These are phyloP conservation scores for Eremomyces bilateralis DNA, from an alignment of 495 filamentous ascomycete genomes.

Conservation along the genomic window DNA sequence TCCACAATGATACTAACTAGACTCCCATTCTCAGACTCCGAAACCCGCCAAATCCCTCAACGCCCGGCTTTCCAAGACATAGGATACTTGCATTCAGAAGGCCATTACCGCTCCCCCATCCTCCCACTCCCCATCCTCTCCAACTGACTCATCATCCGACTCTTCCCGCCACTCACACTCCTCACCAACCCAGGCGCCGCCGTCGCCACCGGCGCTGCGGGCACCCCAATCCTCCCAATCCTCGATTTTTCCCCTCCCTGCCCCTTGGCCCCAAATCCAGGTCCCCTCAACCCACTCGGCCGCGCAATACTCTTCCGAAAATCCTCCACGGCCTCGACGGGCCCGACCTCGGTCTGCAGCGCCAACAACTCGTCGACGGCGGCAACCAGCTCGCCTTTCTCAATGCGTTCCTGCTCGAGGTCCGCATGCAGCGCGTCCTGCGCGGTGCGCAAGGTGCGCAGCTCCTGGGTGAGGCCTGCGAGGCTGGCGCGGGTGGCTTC, in stretches of 20 bases:
- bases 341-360: conserved; percentile 19
- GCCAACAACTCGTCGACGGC: conserved; percentile 76
- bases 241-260: conserved; percentile 17
- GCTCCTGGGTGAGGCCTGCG: conserved; percentile 44
- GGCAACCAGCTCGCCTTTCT: conserved; percentile 86
- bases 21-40: too few relatives aligned
- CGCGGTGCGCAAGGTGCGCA: conserved; percentile 40
- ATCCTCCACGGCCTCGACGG: conserved; percentile 14
- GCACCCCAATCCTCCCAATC: conserved; percentile 18
- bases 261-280: conserved; percentile 6
- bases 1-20: too few relatives aligned
- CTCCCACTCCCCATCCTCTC: conserved; percentile 14
- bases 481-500: conserved; percentile 35
- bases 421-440: conserved; percentile 40
- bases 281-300: conserved; percentile 16
- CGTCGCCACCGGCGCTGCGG: conserved; percentile 8
- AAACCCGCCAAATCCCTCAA: too few relatives aligned
- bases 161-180: conserved; percentile 14
- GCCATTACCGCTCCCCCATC: too few relatives aligned
- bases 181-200: not conserved
- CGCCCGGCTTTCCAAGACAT: too few relatives aligned
- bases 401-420: conserved; percentile 57
- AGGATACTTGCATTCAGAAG: too few relatives aligned
- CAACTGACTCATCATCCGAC: conserved; percentile 11
- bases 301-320: conserved; percentile 17